These are phyloP conservation scores for Colletotrichum noveboracense DNA, from an alignment of 2,329 filamentous ascomycete genomes.

Conservation along the genomic window DNA sequence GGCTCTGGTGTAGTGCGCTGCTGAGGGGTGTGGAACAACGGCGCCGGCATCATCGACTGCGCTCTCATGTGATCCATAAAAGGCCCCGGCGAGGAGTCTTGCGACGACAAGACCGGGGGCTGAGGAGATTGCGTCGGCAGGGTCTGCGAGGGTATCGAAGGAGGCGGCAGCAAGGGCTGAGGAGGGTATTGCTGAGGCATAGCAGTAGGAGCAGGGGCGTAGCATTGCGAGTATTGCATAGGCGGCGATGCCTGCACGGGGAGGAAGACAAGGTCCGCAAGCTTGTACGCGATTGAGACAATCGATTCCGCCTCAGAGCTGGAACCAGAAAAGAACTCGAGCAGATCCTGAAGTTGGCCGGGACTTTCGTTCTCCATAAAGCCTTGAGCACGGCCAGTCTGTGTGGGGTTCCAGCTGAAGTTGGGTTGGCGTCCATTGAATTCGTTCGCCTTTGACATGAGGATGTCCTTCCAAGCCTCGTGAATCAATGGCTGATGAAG, in stretches of 20 bases:
- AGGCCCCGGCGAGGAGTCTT: conserved; percentile 9
- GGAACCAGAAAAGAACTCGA: conserved; percentile 68
- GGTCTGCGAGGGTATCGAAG: conserved; percentile 22
- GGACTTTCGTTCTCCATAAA: conserved; percentile 67
- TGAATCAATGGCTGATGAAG: conserved; percentile 69
- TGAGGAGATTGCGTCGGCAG: conserved; percentile 21
- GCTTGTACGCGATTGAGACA: conserved; percentile 62
- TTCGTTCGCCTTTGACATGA: conserved; percentile 59
- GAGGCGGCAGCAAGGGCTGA: conserved; percentile 22
- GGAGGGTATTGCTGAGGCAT: conserved; percentile 20
- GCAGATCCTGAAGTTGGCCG: conserved; percentile 67
- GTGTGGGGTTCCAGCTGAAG: conserved; percentile 65
- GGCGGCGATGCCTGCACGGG: conserved; percentile 21
- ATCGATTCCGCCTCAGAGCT: conserved; percentile 62
- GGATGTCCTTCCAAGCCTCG: conserved; percentile 64
- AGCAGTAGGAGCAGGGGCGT: conserved; percentile 14
- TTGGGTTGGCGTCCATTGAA: conserved; percentile 60
- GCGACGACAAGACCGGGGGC: conserved; percentile 19
- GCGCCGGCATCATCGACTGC: conserved; percentile 22
- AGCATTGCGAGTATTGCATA: conserved; percentile 23
- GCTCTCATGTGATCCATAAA: conserved; percentile 21
- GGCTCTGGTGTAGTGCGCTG: conserved; percentile 15
- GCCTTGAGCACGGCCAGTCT: conserved; percentile 61
- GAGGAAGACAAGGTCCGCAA: conserved; percentile 51
- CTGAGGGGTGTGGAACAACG: conserved; percentile 16